Base-by-base conservation (phyloP, 768 basidiomycete genomes). In the Suillus fuscotomentosus region DNA sequence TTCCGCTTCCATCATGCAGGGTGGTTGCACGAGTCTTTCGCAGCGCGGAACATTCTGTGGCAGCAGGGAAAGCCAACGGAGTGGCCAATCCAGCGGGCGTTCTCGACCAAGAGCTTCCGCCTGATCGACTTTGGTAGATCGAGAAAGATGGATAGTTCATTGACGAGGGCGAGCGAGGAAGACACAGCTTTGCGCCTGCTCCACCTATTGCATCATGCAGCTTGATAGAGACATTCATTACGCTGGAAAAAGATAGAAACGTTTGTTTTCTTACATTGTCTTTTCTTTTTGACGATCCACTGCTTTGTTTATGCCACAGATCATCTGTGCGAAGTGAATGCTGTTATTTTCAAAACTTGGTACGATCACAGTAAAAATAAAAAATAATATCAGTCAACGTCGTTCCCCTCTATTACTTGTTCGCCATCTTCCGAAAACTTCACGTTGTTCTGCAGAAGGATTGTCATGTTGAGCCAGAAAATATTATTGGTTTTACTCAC, bases 381-480 rank as follows among this genome's bases (percentile, higher is more conserved):
- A 41, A 24, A 41, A 15, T 59, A 5, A 6, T 3, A 42, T 59
- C 22, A 63, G 54, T 84, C 80, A 7, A 83, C 66, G 68, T 88
- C 87, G 64, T 86, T 75, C 24, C 89, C 89, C 69, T 90, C 89
- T 59, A 90, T 67, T 2, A 93, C 82, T 13, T 69, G 80, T 73
- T 91, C 89, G 42, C 92, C 92, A 68, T 94, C 92, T 64, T 86
- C 84, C 0, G 91, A 91, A 64, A 94, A 88, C 69, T 86, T 89
- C 56, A 94, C 85, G 68, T 91, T 91, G 59, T 88, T 83, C 89
- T 93, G 68, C 34, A 11, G 3, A 31, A 13, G 34, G 68, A 8
- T 56, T 24, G n/a, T 11, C 3, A 13, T 4, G 17, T 4, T 3
- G 47, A 15, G 22, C 17, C 10, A 10, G 20, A 17, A 53, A n/a